Conservation (phyloP, 768 basidiomycete genomes). For the Lentinula detonsa region DNA sequence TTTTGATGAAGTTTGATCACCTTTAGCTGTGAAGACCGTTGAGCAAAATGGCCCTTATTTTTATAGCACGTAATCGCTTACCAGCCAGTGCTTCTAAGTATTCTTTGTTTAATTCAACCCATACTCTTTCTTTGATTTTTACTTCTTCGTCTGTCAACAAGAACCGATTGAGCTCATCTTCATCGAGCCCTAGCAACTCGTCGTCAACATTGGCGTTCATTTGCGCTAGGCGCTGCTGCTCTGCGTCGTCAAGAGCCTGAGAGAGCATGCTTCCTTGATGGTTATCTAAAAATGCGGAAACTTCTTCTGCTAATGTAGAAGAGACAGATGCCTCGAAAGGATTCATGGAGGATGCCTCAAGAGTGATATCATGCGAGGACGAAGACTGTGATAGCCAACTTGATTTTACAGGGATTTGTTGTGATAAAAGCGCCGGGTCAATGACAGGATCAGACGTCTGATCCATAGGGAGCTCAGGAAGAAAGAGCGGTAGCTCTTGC, state of each 20-base stretch:
- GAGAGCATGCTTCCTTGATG: constrained; percentile 53
- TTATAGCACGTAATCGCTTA: constrained; percentile 16
- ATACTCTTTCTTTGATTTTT: constrained; percentile 81
- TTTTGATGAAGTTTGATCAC: constrained; percentile 37
- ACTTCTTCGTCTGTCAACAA: constrained; percentile 77
- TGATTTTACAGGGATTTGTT: constrained; percentile 3
- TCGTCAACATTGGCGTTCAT: constrained; percentile 36
- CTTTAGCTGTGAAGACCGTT: constrained; percentile 57
- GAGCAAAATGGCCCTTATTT: constrained; percentile 27
- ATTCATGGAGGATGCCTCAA: constrained; percentile 8
- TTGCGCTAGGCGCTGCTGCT: constrained; percentile 53
- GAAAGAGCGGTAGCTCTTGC: constrained; percentile 33
- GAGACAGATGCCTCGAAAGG: constrained; percentile 56
- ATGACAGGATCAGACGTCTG: constrained; percentile 39
- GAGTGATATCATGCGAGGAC: constrained; percentile 8
- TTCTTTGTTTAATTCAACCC: constrained; percentile 91
- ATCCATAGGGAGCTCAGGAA: constrained; percentile 38
- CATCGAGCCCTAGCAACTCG: constrained; percentile 76
- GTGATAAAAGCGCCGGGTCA: constrained; percentile 45
- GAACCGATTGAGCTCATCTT: constrained; percentile 83
- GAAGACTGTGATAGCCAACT: background rate
- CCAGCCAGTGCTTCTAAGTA: constrained; percentile 87
- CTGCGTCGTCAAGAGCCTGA: constrained; percentile 61
- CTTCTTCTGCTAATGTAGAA: constrained; percentile 61
- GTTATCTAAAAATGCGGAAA: constrained; percentile 58